Conservation (phyloP, 2,329 filamentous ascomycete species). For the Penicillium corylophilum region DNA sequence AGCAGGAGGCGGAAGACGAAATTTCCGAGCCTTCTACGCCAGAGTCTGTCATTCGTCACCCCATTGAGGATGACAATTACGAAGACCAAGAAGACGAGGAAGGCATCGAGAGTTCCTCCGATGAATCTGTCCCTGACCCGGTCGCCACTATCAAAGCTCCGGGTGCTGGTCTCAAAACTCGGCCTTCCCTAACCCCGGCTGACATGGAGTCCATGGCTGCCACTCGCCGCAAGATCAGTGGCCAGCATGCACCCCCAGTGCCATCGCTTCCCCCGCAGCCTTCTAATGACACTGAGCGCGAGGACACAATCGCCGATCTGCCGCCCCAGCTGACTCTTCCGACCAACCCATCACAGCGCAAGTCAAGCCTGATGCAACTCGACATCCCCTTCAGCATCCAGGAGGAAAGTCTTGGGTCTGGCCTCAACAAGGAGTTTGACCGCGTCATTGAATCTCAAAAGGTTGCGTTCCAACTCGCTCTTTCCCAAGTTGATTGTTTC, state of each 20-base stretch:
- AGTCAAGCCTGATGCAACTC: slow-evolving; percentile 74
- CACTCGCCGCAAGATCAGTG: slow-evolving; percentile 79
- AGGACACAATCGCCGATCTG: slow-evolving; percentile 12
- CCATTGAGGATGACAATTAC: slow-evolving; percentile 53
- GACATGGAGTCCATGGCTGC: slow-evolving; percentile 84
- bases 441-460: slow-evolving; percentile 95
- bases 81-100: slow-evolving; percentile 18
- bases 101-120: slow-evolving; percentile 29
- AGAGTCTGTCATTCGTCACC: slow-evolving; percentile 85
- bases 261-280: slow-evolving; percentile 25
- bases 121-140: slow-evolving; percentile 71
- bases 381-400: slow-evolving; percentile 73
- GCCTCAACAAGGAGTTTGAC: slow-evolving; percentile 89
- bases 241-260: slow-evolving; percentile 56
- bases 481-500: slow-evolving; percentile 36
- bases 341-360: slow-evolving; percentile 51
- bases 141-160: slow-evolving; percentile 86
- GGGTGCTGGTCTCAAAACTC: slow-evolving; percentile 82
- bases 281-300: slow-evolving; percentile 19
- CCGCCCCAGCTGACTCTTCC: slow-evolving; percentile 20
- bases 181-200: slow-evolving; percentile 81
- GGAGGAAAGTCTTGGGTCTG: slow-evolving; percentile 71
- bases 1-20: slow-evolving; percentile 51
- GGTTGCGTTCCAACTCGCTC: slow-evolving; percentile 64
- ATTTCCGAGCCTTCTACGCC: slow-evolving; percentile 69